Base-by-base conservation (phyloP, 768 basidiomycete genomes). In the Lactifluus pinguis region DNA sequence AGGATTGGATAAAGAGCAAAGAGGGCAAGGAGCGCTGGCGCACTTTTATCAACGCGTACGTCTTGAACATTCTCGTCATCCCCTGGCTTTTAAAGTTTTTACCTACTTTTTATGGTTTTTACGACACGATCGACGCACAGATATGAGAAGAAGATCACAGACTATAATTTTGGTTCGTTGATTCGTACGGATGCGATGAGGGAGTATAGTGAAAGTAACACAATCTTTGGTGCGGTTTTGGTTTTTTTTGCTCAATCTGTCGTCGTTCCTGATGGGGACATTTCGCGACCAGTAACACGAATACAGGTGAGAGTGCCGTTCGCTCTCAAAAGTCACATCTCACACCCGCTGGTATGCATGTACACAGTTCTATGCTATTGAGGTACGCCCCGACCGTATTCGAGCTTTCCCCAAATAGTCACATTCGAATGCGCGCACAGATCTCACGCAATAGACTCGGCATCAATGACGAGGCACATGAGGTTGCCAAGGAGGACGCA, bases 131-230 rank as follows among this genome's bases (percentile, higher is more conserved):
- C n/a, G n/a, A 38, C 49, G 30, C 6, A 53, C 65, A 91, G 91
- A 60, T 97, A 95, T 75, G 89, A 95, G 75, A 85, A 88, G 60
- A 89, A 87, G 69, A 77, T 98, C 56, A 87, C 89, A 69, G 93
- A 98, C 66, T 92, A 88, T 75, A 98, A 98, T 79, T 98, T 98
- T 74, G 97, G 97, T 19, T 98, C 92, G 2, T 77, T 99, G 66
- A 87, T 99, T 65, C 83, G 97, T 53, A 86, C 82, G 50, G 83
- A 97, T 68, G 80, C 87, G 41, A 77, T 76, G 51, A 78, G 82
- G 58, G 92, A 95, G 70, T 99, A 98, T 72, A 84, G 82, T 11
- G 89, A 98, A 77, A 81, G 78, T 36, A 99, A 98, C 76, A 90
- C 93, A 6, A 95, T 98, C 65, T 94, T 99, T 69, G 95, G 94